Base-by-base conservation (phyloP, 805 yeast genomes). In the Wickerhamomyces rabaulensis region DNA sequence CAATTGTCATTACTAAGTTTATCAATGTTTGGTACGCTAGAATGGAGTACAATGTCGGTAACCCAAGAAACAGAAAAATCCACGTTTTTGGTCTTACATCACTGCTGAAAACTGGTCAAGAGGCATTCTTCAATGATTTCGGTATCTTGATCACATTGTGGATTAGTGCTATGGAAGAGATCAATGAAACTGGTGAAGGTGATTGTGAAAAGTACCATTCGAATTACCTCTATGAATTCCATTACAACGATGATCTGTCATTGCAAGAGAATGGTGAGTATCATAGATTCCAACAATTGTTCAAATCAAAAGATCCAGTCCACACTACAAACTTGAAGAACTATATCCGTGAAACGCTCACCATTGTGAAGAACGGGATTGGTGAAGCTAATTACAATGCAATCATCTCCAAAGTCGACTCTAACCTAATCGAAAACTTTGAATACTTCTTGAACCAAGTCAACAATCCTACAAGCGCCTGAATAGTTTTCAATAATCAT, bases 31-130 rank as follows among this genome's bases (percentile, higher is more conserved):
- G 76, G 69, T 64, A 70, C 37, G 67, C 71, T 22, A 76, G 79
- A 71, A 62, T 75, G 50, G 67, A 70, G 25, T 60, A 63, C 52
- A 78, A 78, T 49, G 75, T 87, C 47, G 86, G 84, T 38, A 89
- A 83, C 56, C 91, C 95, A 1, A 74, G 87, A 49, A 79, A 80
- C 53, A 79, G 85, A 51, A 92, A 92, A 63, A 67, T 84, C 44
- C 80, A 77, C 52, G 66, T 82, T 3, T 62, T 87, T 48, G 94
- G 87, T 0, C 61, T 86, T 9, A 67, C 84, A 3, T 66, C 82
- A 10, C 54, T 85, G 43, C 54, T 78, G 12, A 63, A 73, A 25
- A 65, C 74, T 1, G 69, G 69, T 2, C 51, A 60, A 21, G 49
- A 57, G 2, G 54, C 61, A 1, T 54, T 68, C 13, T 51, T 67